Conservation (phyloP, 352 stramenopile genomes). For the Blastocystis sp. region DNA sequence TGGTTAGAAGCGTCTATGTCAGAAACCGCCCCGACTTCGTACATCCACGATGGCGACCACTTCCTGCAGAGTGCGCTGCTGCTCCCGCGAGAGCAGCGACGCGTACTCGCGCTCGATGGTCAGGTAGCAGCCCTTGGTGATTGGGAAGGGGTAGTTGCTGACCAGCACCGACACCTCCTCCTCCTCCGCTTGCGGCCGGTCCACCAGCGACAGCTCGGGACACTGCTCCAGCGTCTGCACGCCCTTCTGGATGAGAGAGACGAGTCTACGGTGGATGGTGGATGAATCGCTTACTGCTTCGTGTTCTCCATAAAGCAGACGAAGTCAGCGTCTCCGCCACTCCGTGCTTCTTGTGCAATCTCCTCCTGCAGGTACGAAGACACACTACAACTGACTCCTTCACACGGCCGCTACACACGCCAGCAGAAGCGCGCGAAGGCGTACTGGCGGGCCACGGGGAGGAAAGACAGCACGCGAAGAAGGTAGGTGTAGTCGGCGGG, state of each 20-base stretch:
- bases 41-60: neutral
- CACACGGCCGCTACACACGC: neutral
- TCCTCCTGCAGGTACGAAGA: conserved; percentile 16
- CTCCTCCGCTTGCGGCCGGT: neutral
- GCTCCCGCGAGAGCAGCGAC: neutral
- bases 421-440: conserved; percentile 65
- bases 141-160: conserved; percentile 39
- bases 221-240: neutral
- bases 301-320: conserved; percentile 48
- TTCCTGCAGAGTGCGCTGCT: neutral
- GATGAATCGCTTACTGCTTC: neutral
- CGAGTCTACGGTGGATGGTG: neutral
- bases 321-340: neutral
- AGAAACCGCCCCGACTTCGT: neutral
- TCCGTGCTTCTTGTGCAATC: neutral
- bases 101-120: conserved; percentile 36
- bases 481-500: conserved; percentile 27
- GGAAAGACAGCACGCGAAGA: conserved; percentile 17
- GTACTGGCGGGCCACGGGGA: conserved; percentile 14
- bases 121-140: conserved; percentile 58
- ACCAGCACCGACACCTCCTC: neutral
- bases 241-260: conserved; percentile 5
- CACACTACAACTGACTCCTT: neutral
- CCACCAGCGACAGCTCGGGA: neutral
- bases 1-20: neutral